Percentiles rank a stretch among this genome's conserved stretches.
These are phyloP conservation scores for Acanthamoeba healyi DNA, from an alignment of 208 protist species.

Conservation along the genomic window DNA sequence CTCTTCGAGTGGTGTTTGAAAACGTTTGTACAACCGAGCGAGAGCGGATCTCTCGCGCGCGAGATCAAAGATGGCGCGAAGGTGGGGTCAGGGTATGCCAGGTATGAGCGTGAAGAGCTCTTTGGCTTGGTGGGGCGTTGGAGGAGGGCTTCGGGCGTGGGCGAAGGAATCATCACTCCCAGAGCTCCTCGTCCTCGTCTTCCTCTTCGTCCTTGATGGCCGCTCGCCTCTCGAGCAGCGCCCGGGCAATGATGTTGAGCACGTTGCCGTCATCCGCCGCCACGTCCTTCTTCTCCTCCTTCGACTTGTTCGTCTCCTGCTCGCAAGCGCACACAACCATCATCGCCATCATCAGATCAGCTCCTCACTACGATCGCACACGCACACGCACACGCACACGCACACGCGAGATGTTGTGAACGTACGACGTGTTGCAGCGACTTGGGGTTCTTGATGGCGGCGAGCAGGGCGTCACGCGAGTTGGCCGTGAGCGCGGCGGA, in stretches of 20 bases:
- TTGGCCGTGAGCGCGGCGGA: neutral
- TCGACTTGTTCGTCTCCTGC: neutral
- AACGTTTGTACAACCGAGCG: no score
- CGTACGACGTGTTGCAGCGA: neutral
- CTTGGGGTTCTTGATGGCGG: neutral
- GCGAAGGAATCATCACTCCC: conserved; percentile 2
- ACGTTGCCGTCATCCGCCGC: conserved; percentile 19
- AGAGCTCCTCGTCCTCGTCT: neutral
- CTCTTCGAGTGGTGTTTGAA: no score
- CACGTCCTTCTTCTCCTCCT: neutral
- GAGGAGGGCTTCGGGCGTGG: no score
- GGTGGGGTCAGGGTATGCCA: no score
- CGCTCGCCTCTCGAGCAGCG: neutral
- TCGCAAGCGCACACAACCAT: neutral
- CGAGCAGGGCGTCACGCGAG: neutral
- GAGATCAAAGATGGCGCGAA: no score
- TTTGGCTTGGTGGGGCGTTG: no score
- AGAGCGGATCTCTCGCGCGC: no score
- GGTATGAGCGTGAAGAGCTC: no score
- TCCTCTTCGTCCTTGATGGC: conserved; percentile 50
- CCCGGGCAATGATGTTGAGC: conserved; percentile 16
- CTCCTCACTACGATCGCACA: neutral
- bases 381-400: neutral
- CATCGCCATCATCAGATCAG: no score
- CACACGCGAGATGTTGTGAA: no score